A percentile compares a stretch with the other conserved stretches of the same genome.
Evolutionary conservation across 805 yeast genomes (phyloP).

Genomic region (Blastobotrys americana): DNA sequence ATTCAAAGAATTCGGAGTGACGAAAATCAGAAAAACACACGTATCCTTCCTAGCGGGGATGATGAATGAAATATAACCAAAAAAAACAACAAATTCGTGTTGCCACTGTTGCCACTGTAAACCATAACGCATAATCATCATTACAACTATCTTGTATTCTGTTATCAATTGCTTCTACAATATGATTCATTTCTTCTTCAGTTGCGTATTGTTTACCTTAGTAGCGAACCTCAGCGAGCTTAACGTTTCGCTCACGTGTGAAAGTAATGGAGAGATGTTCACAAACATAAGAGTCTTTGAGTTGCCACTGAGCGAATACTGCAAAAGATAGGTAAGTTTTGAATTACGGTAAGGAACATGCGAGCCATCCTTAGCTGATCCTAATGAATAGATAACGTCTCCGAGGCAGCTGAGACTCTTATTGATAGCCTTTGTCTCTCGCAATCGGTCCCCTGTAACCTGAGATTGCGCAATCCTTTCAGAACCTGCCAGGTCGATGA

Average conservation of each 20-base stretch:
- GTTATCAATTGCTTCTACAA: no score
- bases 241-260: constrained; percentile 66
- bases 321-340: constrained; percentile 72
- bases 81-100: no score
- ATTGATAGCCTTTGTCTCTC: constrained; percentile 85
- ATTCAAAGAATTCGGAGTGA: background rate
- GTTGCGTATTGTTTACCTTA: constrained; percentile 31
- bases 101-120: no score
- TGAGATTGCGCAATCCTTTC: constrained; percentile 73
- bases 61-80: no score
- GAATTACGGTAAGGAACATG: constrained; percentile 69
- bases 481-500: constrained; percentile 91
- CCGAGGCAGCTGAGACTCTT: constrained; percentile 82
- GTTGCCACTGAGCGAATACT: constrained; percentile 74
- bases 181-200: no score
- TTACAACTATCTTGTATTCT: no score
- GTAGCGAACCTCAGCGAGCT: constrained; percentile 86
- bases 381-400: constrained; percentile 75
- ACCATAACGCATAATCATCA: no score
- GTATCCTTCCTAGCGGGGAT: no score
- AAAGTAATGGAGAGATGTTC: constrained; percentile 61
- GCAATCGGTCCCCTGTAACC: constrained; percentile 69
- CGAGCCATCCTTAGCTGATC: constrained; percentile 31
- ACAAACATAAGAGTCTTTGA: constrained; percentile 93
- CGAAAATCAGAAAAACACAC: no score